Conservation (phyloP, 2,329 filamentous ascomycete species). For the Aspergillus calidoustus region DNA sequence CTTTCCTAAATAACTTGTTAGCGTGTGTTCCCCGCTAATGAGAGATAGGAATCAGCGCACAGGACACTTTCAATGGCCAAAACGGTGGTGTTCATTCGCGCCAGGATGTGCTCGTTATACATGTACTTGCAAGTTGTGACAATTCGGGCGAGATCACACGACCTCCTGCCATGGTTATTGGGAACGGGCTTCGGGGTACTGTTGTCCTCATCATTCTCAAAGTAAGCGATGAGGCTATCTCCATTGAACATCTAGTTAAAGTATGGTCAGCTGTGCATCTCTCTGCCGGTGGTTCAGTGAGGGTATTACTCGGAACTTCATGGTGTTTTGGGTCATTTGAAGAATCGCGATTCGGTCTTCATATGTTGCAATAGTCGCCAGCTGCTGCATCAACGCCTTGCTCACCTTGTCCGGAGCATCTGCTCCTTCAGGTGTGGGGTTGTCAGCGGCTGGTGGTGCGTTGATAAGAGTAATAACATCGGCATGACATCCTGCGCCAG, state of each 20-base stretch:
- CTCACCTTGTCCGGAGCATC: not conserved
- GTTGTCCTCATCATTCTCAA: no score
- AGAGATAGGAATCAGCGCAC: not conserved
- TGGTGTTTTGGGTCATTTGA: constrained; percentile 5
- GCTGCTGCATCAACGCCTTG: constrained; percentile 15
- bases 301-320: not conserved
- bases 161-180: not conserved
- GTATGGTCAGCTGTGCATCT: no score
- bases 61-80: not conserved
- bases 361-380: constrained; percentile 4
- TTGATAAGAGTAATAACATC: no score
- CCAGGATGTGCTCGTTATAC: not conserved
- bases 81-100: not conserved
- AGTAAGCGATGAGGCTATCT: not conserved
- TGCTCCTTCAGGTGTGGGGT: not conserved
- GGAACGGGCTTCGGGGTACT: no score
- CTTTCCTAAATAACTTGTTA: not conserved
- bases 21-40: no score
- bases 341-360: constrained; percentile 2
- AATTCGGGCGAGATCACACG: constrained; percentile 7
- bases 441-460: not conserved
- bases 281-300: no score
- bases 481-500: no score
- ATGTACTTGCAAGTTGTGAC: constrained; percentile 11
- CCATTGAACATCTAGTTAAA: not conserved